Evolutionary conservation across 2,329 filamentous ascomycete genomes (phyloP).

Genomic region (Chalara sp.): DNA sequence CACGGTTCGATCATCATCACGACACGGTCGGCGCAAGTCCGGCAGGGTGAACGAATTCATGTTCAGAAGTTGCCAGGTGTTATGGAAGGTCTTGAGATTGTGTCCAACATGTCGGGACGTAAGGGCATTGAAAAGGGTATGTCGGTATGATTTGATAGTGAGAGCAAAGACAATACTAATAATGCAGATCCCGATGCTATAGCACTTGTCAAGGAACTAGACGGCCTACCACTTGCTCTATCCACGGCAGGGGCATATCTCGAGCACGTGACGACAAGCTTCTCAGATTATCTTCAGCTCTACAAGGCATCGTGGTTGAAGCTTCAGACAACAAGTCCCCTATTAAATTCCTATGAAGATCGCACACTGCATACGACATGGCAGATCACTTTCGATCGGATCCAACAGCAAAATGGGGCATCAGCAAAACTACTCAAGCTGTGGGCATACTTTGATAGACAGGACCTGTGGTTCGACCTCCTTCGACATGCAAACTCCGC

Average conservation of each 20-base stretch:
- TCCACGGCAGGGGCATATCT: conserved; percentile 8
- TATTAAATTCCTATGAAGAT: conserved; percentile 11
- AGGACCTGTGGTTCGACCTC: conserved; percentile 39
- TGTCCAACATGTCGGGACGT: conserved; percentile 17
- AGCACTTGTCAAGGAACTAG: conserved; percentile 5
- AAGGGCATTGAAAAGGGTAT: conserved; percentile 8
- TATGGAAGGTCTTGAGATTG: conserved; percentile 14
- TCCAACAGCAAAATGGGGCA: conserved; percentile 23
- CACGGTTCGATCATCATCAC: conserved; percentile 12
- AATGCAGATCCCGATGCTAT: conserved; percentile 2
- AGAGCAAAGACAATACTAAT: conserved; percentile 1
- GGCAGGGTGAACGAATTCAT: background rate
- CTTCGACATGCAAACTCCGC: conserved; percentile 20
- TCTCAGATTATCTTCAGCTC: conserved; percentile 13
- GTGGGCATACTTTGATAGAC: conserved; percentile 10
- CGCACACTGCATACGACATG: conserved; percentile 16
- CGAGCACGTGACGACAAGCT: conserved; percentile 6
- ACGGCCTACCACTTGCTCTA: conserved; percentile 4
- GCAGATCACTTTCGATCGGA: conserved; percentile 20
- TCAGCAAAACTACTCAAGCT: conserved; percentile 15
- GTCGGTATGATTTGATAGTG: conserved; percentile 12
- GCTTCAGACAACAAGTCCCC: conserved; percentile 7
- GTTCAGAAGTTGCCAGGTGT: conserved; percentile 10
- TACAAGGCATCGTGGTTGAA: conserved; percentile 12
- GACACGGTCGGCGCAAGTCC: background rate